Base-by-base conservation (phyloP, 495 filamentous ascomycete species). In the Neurospora tetraspora region DNA sequence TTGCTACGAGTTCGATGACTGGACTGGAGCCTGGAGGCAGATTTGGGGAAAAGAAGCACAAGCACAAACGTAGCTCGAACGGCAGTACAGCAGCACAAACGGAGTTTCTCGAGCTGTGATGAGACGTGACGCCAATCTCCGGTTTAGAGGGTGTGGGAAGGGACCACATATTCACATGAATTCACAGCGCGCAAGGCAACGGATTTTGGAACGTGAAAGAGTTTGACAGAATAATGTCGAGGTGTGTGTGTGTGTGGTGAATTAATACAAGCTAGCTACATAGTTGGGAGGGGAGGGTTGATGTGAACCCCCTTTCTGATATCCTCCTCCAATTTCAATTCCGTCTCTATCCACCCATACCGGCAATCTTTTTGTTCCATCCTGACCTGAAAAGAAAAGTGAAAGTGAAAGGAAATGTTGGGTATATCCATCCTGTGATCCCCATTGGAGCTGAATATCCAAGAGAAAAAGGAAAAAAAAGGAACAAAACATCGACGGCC, bases 391-490 rank as follows among this genome's bases (percentile, higher is more conserved):
- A 59, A 45, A 70, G 23, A 53, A 73, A 7, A 73, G 71, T 39
- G 72, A 73, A 74, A 69, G 65, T 72, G 69, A 73, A 71, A 74
- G 27, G 73, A 70, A 73, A 76, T 73, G 70, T 42, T 69, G 78
- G 79, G 79, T 80, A 80, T 80, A 80, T 80, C 79, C 79, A 79
- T 78, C 79, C 76, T 77, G 79, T 75, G 74, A 75, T 73, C 75
- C 70, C 76, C 78, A 71, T 34, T 65, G 53, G 53, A 65, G 53
- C 53, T 9, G 53, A 65, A 6, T 65, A 36, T 65, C 31, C 14
- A 65, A 72, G 39, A 68, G 36, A 59, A 74, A 71, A 47, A 47
- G 69, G 71, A 71, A 71, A 76, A 75, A 68, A 76, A 45, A 43
- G 70, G 31, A 75, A 72, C 31, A 74, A 72, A 42, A 34, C 53